These are phyloP conservation scores for Mycena alexandri DNA, from an alignment of 768 basidiomycete genomes.

Conservation along the genomic window DNA sequence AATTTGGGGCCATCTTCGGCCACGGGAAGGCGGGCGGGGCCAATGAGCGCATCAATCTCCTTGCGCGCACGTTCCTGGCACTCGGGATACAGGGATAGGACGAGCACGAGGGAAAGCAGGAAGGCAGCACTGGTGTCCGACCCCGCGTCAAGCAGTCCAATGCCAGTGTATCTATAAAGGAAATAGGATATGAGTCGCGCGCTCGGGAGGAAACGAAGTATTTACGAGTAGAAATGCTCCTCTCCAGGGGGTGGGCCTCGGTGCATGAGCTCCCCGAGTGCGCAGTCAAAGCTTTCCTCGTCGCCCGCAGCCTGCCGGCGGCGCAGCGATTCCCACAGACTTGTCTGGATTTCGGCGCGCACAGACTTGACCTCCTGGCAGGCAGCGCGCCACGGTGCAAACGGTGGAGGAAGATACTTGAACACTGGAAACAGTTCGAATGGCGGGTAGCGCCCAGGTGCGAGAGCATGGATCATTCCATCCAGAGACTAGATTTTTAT, in stretches of 20 bases:
- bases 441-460: slow-evolving; percentile 1
- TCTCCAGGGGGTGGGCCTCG: not conserved
- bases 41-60: slow-evolving; percentile 17
- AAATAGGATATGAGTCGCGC: not conserved
- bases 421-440: slow-evolving; percentile 12
- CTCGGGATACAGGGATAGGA: slow-evolving; percentile 4
- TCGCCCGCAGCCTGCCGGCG: slow-evolving; percentile 9
- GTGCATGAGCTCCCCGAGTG: slow-evolving; percentile 4
- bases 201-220: not conserved
- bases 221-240: slow-evolving; percentile 13
- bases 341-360: not conserved
- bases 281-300: slow-evolving; percentile 14
- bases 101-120: slow-evolving; percentile 5
- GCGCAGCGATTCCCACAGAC: not conserved
- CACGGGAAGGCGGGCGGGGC: not conserved
- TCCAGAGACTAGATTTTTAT: not conserved
- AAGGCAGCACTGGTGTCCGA: slow-evolving; percentile 17
- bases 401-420: slow-evolving; percentile 16
- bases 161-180: not conserved
- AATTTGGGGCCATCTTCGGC: slow-evolving; percentile 1
- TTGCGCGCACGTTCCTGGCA: slow-evolving; percentile 5
- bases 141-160: slow-evolving; percentile 7
- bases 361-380: not conserved
- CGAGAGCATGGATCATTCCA: not conserved
- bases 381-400: slow-evolving; percentile 12